Evolutionary conservation across 148 eudicot genomes (phyloP).

Genomic region (Fagopyrum tataricum): DNA sequence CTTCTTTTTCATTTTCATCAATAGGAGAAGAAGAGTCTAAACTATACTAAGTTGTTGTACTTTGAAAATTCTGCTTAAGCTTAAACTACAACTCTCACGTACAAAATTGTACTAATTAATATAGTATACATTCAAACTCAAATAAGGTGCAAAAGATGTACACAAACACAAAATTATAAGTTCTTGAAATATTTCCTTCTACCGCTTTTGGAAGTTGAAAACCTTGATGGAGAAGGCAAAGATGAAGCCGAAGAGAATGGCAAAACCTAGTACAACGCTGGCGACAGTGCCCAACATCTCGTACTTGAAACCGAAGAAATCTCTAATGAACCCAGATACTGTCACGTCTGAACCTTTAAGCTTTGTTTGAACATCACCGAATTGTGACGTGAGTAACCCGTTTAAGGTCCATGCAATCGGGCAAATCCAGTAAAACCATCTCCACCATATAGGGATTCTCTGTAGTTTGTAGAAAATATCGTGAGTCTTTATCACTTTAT

Average conservation of each 20-base stretch:
- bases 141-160: neutral
- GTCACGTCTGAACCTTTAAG: conserved; percentile 1
- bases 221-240: conserved; percentile 29
- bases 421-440: conserved; percentile 33
- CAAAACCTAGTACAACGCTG: conserved; percentile 15
- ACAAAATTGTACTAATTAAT: too few species aligned
- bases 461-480: neutral
- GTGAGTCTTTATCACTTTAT: too few species aligned
- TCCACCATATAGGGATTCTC: conserved; percentile 28
- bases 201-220: conserved; percentile 41
- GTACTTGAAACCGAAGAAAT: conserved; percentile 25
- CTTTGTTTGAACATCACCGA: conserved; percentile 20
- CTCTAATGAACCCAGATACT: conserved; percentile 20
- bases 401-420: conserved; percentile 27
- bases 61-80: too few species aligned
- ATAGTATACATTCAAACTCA: neutral
- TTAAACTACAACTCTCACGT: too few species aligned
- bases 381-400: conserved; percentile 31
- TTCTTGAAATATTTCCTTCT: neutral
- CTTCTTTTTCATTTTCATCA: too few species aligned
- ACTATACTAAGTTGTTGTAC: too few species aligned
- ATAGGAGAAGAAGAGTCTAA: too few species aligned
- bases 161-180: neutral
- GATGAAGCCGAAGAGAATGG: conserved; percentile 25
- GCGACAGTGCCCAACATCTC: conserved; percentile 30